Conservation (phyloP, 768 basidiomycete species). For the Mycena leptocephala region DNA sequence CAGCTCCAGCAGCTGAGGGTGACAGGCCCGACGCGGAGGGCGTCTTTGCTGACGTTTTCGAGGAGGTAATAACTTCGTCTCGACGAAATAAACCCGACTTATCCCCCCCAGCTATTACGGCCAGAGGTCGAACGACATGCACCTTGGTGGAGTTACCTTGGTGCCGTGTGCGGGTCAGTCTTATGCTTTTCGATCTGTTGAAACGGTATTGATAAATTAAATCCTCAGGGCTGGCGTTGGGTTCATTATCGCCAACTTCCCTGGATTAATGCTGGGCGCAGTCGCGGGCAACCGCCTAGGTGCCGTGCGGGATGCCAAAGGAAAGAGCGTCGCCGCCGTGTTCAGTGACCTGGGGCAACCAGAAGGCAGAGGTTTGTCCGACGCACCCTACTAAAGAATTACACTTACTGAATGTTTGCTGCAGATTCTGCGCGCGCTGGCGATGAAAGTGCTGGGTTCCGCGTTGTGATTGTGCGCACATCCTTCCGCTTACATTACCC, state of each 20-base stretch:
- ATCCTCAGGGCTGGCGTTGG: conserved; percentile 68
- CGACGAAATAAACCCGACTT: neutral
- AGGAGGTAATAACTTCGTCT: conserved; percentile 74
- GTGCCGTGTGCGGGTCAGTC: conserved; percentile 71
- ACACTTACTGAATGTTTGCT: neutral
- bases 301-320: conserved; percentile 94
- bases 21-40: conserved; percentile 83
- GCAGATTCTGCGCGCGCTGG: conserved; percentile 35
- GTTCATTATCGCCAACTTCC: conserved; percentile 83
- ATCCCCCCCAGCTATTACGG: conserved; percentile 71
- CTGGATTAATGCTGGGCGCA: conserved; percentile 89
- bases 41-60: conserved; percentile 93
- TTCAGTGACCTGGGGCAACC: conserved; percentile 83
- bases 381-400: neutral
- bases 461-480: conserved; percentile 10
- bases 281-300: conserved; percentile 93
- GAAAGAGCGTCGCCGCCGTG: conserved; percentile 92
- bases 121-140: conserved; percentile 84
- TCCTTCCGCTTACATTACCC: neutral
- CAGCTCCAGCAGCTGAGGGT: conserved; percentile 39
- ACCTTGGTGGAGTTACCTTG: conserved; percentile 64
- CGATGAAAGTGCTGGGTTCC: conserved; percentile 34
- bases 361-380: conserved; percentile 88
- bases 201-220: conserved; percentile 60
- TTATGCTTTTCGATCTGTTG: neutral